A percentile compares a stretch with the other conserved stretches of the same genome.
These are phyloP conservation scores for Larix sibirica DNA, from an alignment of 83 land plant genomes.

Conservation along the genomic window DNA sequence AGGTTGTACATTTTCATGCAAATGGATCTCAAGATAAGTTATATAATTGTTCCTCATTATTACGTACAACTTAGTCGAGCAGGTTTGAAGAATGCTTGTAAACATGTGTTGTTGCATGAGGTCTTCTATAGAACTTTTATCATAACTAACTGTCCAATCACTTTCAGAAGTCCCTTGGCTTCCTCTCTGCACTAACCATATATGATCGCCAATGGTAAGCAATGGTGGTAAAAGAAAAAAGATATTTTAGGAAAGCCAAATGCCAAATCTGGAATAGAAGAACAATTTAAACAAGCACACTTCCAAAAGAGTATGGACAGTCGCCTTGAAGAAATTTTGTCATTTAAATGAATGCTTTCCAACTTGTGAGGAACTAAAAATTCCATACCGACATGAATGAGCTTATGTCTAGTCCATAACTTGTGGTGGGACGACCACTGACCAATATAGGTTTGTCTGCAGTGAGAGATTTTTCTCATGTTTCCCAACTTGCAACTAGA, in stretches of 20 bases:
- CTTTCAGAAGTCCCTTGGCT: constrained; percentile 24
- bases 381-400: constrained; percentile 39
- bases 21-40: background rate
- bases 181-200: constrained; percentile 34
- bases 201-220: background rate
- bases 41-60: background rate
- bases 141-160: constrained; percentile 43
- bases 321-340: no score
- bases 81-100: constrained; percentile 56
- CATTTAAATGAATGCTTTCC: background rate
- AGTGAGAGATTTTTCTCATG: constrained; percentile 37
- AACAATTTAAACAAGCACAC: background rate
- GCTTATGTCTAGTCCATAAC: constrained; percentile 28
- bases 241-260: background rate
- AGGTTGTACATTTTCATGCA: background rate
- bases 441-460: constrained; percentile 24
- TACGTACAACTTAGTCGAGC: constrained; percentile 85
- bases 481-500: constrained; percentile 39
- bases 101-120: constrained; percentile 67
- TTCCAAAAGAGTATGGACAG: background rate
- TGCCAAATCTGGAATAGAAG: constrained; percentile 5
- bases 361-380: background rate
- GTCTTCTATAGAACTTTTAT: constrained; percentile 57
- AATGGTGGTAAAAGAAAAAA: background rate
- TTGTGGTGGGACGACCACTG: constrained; percentile 20